phyloP scores from a whole-genome alignment of 257 asterid genomes.

The Nicotiana attenuata region DNA sequence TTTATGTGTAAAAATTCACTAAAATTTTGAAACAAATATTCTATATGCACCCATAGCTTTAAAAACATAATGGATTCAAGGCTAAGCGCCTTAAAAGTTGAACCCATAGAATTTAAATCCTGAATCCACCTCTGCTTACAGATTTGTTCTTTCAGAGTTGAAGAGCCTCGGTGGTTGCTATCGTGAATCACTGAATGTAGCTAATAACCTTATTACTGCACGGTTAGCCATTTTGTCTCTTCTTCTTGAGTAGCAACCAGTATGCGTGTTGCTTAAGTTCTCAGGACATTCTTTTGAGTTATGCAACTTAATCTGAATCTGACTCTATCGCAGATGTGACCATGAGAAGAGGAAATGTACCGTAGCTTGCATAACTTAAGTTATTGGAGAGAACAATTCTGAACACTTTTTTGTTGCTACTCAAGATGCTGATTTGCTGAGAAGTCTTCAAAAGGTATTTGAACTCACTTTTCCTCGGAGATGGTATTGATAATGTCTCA shows the following conservation, averaged over 20 bases:
- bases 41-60: too few species aligned
- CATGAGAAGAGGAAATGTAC: conserved; percentile 74
- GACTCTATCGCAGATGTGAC: conserved; percentile 54
- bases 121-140: conserved; percentile 22
- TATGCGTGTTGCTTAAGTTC: not conserved
- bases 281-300: conserved; percentile 10
- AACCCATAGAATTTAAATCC: too few species aligned
- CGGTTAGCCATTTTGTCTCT: conserved; percentile 38
- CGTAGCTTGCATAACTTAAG: conserved; percentile 63
- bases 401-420: conserved; percentile 91
- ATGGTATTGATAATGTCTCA: not conserved
- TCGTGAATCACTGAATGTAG: conserved; percentile 57
- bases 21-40: too few species aligned
- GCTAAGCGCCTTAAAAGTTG: too few species aligned
- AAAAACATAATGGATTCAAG: too few species aligned
- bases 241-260: not conserved
- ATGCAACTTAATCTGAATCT: not conserved
- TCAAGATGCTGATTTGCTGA: conserved; percentile 76
- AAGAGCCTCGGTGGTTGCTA: conserved; percentile 59
- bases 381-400: conserved; percentile 62
- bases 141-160: conserved; percentile 82
- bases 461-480: not conserved
- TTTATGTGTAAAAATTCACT: not conserved
- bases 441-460: conserved; percentile 65
- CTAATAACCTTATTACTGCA: conserved; percentile 52